phyloP scores from a whole-genome alignment of 768 basidiomycete genomes.

The Termitomyces sp. region DNA sequence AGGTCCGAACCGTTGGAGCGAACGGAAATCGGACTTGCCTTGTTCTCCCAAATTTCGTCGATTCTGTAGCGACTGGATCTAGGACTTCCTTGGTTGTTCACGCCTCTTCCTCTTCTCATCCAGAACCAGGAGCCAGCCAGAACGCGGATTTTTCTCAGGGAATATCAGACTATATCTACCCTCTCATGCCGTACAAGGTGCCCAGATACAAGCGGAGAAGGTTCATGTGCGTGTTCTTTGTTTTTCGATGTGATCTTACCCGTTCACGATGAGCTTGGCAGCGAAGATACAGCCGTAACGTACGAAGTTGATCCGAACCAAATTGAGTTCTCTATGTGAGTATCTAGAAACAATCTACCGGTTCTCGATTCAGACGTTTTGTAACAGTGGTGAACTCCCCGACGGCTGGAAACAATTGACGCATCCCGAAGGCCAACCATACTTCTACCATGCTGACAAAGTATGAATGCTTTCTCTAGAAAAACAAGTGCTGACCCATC shows the following conservation, averaged over 20 bases:
- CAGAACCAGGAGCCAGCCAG: not conserved
- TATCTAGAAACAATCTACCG: not conserved
- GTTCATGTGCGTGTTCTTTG: conserved; percentile 4
- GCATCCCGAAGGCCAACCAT: conserved; percentile 10
- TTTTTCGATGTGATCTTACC: too few relatives aligned
- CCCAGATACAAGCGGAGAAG: conserved; percentile 11
- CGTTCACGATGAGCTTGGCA: not conserved
- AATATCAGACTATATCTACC: not conserved
- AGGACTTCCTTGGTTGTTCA: too few relatives aligned
- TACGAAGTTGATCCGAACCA: conserved; percentile 2
- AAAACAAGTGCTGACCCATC: not conserved
- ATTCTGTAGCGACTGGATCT: too few relatives aligned
- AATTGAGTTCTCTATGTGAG: conserved; percentile 5
- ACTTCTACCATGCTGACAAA: conserved; percentile 6
- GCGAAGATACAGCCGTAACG: not conserved
- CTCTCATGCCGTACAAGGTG: conserved; percentile 7
- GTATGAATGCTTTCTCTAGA: not conserved
- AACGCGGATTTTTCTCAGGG: not conserved
- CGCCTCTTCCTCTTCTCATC: not conserved
- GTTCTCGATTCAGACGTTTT: not conserved
- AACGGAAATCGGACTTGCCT: not conserved
- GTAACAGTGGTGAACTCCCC: not conserved
- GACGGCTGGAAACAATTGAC: conserved; percentile 7
- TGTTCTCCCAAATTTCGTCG: not conserved
- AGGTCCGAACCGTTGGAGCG: not conserved